Evolutionary conservation across 257 asterid genomes (phyloP).

Genomic region (Petunia secreta): DNA sequence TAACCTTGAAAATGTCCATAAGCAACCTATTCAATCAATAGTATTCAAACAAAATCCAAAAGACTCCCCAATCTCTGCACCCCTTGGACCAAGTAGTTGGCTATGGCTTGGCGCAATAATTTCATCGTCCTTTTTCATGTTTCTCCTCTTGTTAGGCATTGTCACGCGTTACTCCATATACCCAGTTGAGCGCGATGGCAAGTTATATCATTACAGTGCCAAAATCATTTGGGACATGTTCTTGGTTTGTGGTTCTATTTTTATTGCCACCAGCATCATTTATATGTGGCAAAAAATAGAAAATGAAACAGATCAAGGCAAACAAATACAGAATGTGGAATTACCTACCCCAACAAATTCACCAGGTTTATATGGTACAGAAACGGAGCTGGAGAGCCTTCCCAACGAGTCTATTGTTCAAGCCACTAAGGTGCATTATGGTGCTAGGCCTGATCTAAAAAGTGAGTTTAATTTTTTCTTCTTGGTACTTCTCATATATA

Average conservation of each 20-base stretch:
- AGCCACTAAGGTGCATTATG: conserved; percentile 64
- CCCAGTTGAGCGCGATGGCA: conserved; percentile 43
- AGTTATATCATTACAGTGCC: conserved; percentile 55
- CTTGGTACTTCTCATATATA: not conserved
- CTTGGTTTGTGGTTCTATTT: conserved; percentile 52
- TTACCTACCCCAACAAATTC: conserved; percentile 42
- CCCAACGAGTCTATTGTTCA: conserved; percentile 62
- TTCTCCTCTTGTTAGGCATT: conserved; percentile 52
- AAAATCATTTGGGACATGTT: conserved; percentile 60
- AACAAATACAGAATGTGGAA: conserved; percentile 53
- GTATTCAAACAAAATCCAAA: conserved; percentile 42
- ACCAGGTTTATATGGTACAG: conserved; percentile 45
- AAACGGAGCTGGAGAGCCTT: conserved; percentile 65
- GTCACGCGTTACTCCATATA: conserved; percentile 58
- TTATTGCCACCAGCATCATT: conserved; percentile 52
- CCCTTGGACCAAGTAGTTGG: conserved; percentile 66
- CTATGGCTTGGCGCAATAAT: conserved; percentile 66
- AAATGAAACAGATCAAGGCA: conserved; percentile 28
- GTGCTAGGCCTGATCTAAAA: conserved; percentile 64
- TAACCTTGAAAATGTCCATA: not conserved
- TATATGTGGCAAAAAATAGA: conserved; percentile 53
- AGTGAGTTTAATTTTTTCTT: conserved; percentile 40
- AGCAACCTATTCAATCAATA: conserved; percentile 33
- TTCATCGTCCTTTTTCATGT: conserved; percentile 48
- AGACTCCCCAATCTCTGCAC: conserved; percentile 48